Conservation (phyloP, 2,329 filamentous ascomycete species). For the Raffaelea albimanens region DNA sequence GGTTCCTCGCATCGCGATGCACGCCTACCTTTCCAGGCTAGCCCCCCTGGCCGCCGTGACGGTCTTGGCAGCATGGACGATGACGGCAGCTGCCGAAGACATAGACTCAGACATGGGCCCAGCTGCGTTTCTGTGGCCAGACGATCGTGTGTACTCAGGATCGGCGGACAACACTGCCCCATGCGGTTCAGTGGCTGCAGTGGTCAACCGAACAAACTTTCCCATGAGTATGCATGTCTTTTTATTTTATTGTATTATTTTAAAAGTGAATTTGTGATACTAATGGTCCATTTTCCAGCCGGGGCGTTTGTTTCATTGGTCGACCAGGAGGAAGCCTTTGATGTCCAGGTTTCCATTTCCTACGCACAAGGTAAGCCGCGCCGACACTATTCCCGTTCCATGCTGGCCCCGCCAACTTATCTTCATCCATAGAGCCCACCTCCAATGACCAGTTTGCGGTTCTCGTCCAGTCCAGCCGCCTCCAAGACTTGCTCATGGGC, state of each 20-base stretch:
- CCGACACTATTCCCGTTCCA: neutral
- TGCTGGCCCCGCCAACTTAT: neutral
- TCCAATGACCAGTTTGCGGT: constrained; percentile 22
- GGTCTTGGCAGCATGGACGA: too few relatives aligned
- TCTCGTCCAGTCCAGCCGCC: constrained; percentile 13
- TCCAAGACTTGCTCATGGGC: constrained; percentile 21
- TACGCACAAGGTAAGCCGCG: constrained; percentile 25
- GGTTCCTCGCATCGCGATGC: neutral
- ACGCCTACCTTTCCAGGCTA: neutral
- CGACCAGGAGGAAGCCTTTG: constrained; percentile 8
- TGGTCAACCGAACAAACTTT: constrained; percentile 37
- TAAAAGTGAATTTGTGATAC: too few relatives aligned
- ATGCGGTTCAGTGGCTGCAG: constrained; percentile 36
- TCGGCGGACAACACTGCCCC: constrained; percentile 38
- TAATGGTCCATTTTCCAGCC: too few relatives aligned
- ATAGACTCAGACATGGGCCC: constrained; percentile 34
- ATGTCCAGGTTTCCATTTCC: constrained; percentile 8
- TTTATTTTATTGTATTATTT: too few relatives aligned
- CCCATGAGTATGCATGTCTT: constrained; percentile 38
- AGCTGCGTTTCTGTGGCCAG: constrained; percentile 44
- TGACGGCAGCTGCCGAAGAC: constrained; percentile 2
- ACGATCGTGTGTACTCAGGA: constrained; percentile 39
- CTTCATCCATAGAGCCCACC: constrained; percentile 16
- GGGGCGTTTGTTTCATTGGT: constrained; percentile 8
- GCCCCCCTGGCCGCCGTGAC: neutral